Evolutionary conservation across 306 rosid genomes (phyloP).

Genomic region (Vigna unguiculata): DNA sequence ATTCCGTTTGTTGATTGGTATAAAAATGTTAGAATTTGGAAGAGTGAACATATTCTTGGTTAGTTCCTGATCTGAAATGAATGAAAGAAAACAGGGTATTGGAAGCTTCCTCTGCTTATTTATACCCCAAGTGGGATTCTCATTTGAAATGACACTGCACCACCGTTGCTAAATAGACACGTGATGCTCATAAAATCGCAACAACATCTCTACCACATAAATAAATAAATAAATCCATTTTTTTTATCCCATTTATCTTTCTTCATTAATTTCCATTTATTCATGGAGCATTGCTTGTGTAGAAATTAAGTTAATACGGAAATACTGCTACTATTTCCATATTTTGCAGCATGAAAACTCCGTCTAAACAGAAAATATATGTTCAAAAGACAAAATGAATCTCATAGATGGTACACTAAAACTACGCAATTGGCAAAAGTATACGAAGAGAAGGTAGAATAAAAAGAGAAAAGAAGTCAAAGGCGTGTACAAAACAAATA

Average conservation of each 20-base stretch:
- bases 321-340: background rate
- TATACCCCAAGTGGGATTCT: constrained; percentile 59
- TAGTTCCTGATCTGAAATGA: constrained; percentile 50
- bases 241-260: no score
- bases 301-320: no score
- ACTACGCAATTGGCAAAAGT: no score
- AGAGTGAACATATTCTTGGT: constrained; percentile 68
- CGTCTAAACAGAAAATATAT: background rate
- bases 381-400: no score
- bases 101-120: constrained; percentile 27
- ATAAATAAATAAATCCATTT: no score
- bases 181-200: constrained; percentile 32
- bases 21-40: constrained; percentile 2
- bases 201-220: constrained; percentile 1
- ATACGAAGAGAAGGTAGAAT: no score
- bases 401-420: no score
- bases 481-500: no score
- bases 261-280: background rate
- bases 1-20: constrained; percentile 48
- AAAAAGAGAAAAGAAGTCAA: no score
- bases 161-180: constrained; percentile 37
- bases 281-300: background rate
- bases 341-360: constrained; percentile 4
- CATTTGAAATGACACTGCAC: constrained; percentile 39
- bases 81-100: background rate